Conservation (phyloP, 352 stramenopile species). For the Stramenopiles sp. region DNA sequence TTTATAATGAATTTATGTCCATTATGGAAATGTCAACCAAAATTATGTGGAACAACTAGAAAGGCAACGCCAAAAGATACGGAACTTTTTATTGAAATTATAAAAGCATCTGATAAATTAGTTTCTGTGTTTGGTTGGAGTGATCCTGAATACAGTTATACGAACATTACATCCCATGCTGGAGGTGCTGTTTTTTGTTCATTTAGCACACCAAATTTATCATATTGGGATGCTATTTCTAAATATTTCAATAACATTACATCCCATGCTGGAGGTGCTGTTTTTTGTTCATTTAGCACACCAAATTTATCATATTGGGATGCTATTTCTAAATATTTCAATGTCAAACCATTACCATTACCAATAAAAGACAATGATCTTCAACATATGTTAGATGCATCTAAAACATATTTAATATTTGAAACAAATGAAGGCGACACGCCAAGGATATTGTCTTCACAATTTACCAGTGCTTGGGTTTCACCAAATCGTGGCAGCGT, state of each 20-base stretch:
- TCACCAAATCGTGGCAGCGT: not conserved
- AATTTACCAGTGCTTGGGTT: not conserved
- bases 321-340: not conserved
- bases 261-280: too few species aligned
- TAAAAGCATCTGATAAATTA: not conserved
- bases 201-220: not conserved
- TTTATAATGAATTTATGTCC: slow-evolving; percentile 3
- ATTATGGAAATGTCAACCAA: slow-evolving; percentile 1
- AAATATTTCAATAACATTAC: not conserved
- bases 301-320: not conserved
- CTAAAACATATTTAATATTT: not conserved
- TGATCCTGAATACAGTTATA: not conserved
- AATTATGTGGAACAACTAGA: not conserved
- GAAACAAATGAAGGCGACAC: slow-evolving; percentile 1
- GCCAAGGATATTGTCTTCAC: not conserved
- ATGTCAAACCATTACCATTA: not conserved
- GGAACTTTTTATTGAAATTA: not conserved
- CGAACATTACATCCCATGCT: not conserved
- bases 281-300: not conserved
- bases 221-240: not conserved
- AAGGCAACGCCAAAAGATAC: not conserved
- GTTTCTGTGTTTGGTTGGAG: not conserved
- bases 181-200: not conserved
- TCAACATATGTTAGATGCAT: not conserved
- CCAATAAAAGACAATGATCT: not conserved